These are phyloP conservation scores for Claviceps sp. DNA, from an alignment of 2,329 filamentous ascomycete species.

Conservation along the genomic window DNA sequence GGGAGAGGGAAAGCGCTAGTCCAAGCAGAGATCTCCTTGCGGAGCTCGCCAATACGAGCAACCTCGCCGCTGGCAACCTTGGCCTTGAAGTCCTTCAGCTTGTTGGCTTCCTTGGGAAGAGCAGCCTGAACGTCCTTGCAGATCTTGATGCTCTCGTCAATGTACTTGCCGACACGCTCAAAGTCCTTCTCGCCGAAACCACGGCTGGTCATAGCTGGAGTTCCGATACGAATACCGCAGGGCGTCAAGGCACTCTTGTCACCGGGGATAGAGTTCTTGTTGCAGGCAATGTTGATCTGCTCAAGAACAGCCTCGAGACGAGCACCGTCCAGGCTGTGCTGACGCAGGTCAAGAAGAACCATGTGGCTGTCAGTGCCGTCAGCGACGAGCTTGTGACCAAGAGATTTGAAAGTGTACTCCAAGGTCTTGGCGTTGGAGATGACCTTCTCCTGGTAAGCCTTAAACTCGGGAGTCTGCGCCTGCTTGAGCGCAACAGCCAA, in stretches of 20 bases:
- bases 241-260: slow-evolving; percentile 96
- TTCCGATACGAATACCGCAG: slow-evolving; percentile 88
- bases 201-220: slow-evolving; percentile 92
- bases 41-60: slow-evolving; percentile 68
- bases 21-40: slow-evolving; percentile 83
- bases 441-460: slow-evolving; percentile 85
- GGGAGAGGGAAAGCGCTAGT: slow-evolving; percentile 85
- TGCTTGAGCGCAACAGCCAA: slow-evolving; percentile 91
- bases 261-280: slow-evolving; percentile 97
- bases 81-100: slow-evolving; percentile 98
- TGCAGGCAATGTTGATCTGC: slow-evolving; percentile 97
- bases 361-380: slow-evolving; percentile 97
- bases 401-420: slow-evolving; percentile 68
- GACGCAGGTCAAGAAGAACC: slow-evolving; percentile 86
- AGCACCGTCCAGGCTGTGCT: slow-evolving; percentile 76
- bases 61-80: slow-evolving; percentile 72
- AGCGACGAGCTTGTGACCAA: slow-evolving; percentile 88
- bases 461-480: slow-evolving; percentile 80
- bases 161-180: slow-evolving; percentile 77
- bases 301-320: slow-evolving; percentile 93
- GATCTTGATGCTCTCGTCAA: slow-evolving; percentile 78
- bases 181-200: slow-evolving; percentile 91
- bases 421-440: slow-evolving; percentile 87
- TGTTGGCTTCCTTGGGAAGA: slow-evolving; percentile 94
- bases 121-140: slow-evolving; percentile 73